A percentile compares a stretch with the other conserved stretches of the same genome.
Conservation (phyloP, 2,329 filamentous ascomycete species). For the Fusarium napiforme region DNA sequence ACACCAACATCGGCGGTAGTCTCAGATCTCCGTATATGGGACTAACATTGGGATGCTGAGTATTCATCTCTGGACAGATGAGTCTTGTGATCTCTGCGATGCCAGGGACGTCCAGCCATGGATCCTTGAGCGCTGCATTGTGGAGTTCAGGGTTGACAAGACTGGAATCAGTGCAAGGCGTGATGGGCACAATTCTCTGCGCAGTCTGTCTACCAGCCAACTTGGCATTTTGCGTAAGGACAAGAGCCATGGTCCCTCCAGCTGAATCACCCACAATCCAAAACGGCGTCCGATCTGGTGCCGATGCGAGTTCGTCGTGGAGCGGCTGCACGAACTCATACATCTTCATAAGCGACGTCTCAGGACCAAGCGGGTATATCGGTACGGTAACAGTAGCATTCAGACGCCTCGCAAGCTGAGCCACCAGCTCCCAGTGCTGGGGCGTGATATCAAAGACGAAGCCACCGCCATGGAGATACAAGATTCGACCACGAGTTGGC, state of each 20-base stretch:
- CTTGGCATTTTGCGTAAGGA: conserved; percentile 46
- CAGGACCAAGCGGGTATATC: conserved; percentile 49
- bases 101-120: conserved; percentile 46
- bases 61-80: conserved; percentile 44
- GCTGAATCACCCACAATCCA: conserved; percentile 48
- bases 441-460: conserved; percentile 46
- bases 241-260: conserved; percentile 47
- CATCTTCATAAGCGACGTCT: conserved; percentile 46
- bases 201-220: conserved; percentile 41
- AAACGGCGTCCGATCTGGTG: conserved; percentile 44
- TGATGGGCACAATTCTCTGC: conserved; percentile 44
- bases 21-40: conserved; percentile 45
- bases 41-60: conserved; percentile 44
- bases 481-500: conserved; percentile 43
- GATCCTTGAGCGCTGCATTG: conserved; percentile 39
- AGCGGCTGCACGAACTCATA: conserved; percentile 48
- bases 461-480: conserved; percentile 49
- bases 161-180: conserved; percentile 47
- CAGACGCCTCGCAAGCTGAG: conserved; percentile 44
- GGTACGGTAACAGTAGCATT: conserved; percentile 48
- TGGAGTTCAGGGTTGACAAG: conserved; percentile 45
- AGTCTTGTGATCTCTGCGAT: conserved; percentile 41
- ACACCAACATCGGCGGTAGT: conserved; percentile 48
- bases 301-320: conserved; percentile 47
- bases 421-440: conserved; percentile 46